These are phyloP conservation scores for Monosporozyma servazzii DNA, from an alignment of 805 yeast species.

Conservation along the genomic window DNA sequence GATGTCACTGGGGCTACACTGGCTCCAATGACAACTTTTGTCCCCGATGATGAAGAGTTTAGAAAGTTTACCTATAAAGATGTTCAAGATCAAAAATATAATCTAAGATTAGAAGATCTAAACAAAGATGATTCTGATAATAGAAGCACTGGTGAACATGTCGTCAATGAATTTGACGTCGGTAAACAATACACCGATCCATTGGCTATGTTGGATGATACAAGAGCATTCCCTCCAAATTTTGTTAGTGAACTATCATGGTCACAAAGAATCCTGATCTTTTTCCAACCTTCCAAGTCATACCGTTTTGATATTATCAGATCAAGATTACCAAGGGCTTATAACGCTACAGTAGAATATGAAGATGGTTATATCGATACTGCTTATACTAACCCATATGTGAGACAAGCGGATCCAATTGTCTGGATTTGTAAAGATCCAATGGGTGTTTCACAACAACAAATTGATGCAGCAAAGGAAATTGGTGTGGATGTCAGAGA, in stretches of 20 bases:
- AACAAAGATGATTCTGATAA: not conserved
- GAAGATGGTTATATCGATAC: slow-evolving; percentile 23
- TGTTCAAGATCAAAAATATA: slow-evolving; percentile 3
- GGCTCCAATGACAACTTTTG: slow-evolving; percentile 15
- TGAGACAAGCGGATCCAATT: slow-evolving; percentile 35
- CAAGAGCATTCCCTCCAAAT: slow-evolving; percentile 22
- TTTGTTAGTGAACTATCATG: slow-evolving; percentile 10
- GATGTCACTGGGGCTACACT: slow-evolving; percentile 4
- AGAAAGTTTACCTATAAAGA: slow-evolving; percentile 20
- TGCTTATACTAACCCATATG: slow-evolving; percentile 27
- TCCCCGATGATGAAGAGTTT: slow-evolving; percentile 21
- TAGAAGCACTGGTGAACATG: not conserved
- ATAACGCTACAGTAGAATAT: slow-evolving; percentile 29
- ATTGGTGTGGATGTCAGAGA: slow-evolving; percentile 45
- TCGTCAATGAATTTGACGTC: slow-evolving; percentile 17
- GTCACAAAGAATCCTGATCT: slow-evolving; percentile 24
- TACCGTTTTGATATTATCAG: slow-evolving; percentile 41
- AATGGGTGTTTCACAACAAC: slow-evolving; percentile 54
- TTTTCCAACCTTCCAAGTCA: slow-evolving; percentile 39
- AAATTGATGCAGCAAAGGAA: slow-evolving; percentile 47
- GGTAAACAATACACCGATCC: slow-evolving; percentile 21
- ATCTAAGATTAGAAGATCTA: slow-evolving; percentile 6
- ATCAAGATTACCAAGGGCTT: slow-evolving; percentile 28
- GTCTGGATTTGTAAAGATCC: slow-evolving; percentile 67
- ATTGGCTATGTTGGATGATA: slow-evolving; percentile 13